Conservation (phyloP, 2,329 filamentous ascomycete species). For the Diaporthe sp. region DNA sequence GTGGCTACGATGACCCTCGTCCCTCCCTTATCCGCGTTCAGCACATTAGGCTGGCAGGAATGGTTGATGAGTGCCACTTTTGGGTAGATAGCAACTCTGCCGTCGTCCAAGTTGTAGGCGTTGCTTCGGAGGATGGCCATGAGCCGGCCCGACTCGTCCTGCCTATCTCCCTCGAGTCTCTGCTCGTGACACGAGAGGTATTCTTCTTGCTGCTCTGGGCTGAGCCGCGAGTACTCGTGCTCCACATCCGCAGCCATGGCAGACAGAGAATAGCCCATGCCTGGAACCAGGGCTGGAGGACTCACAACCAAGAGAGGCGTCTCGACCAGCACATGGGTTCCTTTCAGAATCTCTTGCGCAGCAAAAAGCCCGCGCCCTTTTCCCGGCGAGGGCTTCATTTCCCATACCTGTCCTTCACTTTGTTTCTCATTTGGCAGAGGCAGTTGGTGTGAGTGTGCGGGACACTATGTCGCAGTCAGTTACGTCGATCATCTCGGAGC, state of each 20-base stretch:
- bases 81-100: slow-evolving; percentile 51
- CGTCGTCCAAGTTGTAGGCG: slow-evolving; percentile 51
- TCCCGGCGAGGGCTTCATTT: slow-evolving; percentile 49
- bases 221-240: slow-evolving; percentile 37
- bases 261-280: slow-evolving; percentile 48
- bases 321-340: slow-evolving; percentile 56
- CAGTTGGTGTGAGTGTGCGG: neutral
- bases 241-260: slow-evolving; percentile 52
- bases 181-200: slow-evolving; percentile 49
- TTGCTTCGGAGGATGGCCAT: slow-evolving; percentile 55
- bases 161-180: slow-evolving; percentile 43
- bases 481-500: neutral
- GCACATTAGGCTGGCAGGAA: slow-evolving; percentile 54
- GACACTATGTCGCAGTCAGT: neutral
- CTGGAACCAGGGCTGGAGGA: slow-evolving; percentile 47
- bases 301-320: slow-evolving; percentile 50
- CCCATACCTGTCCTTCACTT: slow-evolving; percentile 48
- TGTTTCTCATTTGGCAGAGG: neutral
- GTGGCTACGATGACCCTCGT: slow-evolving; percentile 49
- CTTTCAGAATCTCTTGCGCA: slow-evolving; percentile 48
- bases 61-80: slow-evolving; percentile 55
- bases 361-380: slow-evolving; percentile 59
- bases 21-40: slow-evolving; percentile 45
- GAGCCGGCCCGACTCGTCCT: slow-evolving; percentile 38
- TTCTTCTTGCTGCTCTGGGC: slow-evolving; percentile 47